Base-by-base conservation (phyloP, 1,284 basidiomycete species). In the Marasmius oreades region DNA sequence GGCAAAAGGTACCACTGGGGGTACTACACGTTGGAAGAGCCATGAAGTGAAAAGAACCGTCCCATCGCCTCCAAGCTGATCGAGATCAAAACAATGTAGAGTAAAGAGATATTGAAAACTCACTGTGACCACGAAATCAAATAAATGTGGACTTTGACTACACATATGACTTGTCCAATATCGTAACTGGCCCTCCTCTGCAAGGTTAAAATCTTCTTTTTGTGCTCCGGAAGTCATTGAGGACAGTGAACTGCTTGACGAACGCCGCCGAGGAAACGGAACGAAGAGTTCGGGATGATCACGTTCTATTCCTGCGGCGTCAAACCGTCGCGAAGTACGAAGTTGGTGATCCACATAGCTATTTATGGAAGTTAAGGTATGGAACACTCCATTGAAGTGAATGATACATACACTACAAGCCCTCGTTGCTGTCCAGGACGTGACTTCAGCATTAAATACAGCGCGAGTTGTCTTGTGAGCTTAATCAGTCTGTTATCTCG, bases 91-190 rank as follows among this genome's bases (percentile, higher is more conserved):
- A 14, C 64, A 45, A 37, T 62, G 63, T 53, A 59, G 34, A 57
- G 56, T 59, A 56, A 50, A 46, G 28, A 59, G 45, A 26, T 36
- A 55, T n/a, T n/a, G n/a, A 28, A 26, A 39, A 77, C 90, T 72
- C 66, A 95, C 93, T 24, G 97, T 99, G 52, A 99, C 81, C 59
- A 99, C 97, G 69, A 99, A 97, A 73, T 99, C 97, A 67, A 99
- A 99, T 7, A 98, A 79, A 68, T 99, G 92, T 0, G 97, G 91
- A 57, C 85, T 91, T 55, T 84, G 82, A 57, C 84, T 90, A 74
- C 97, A 99, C 95, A 99, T 97, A 53, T 92, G 92, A 58, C 89
- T 87, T 0, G 95, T 98, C 97, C 97, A 99, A 70, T 96, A 99
- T 47, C 97, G 82, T 51, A 99, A 77, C 69, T 98, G 95, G 5